Evolutionary conservation across 2,329 filamentous ascomycete genomes (phyloP), one percentile per base, ranked within the genome.

Genomic region (Colletotrichum magnum): DNA sequence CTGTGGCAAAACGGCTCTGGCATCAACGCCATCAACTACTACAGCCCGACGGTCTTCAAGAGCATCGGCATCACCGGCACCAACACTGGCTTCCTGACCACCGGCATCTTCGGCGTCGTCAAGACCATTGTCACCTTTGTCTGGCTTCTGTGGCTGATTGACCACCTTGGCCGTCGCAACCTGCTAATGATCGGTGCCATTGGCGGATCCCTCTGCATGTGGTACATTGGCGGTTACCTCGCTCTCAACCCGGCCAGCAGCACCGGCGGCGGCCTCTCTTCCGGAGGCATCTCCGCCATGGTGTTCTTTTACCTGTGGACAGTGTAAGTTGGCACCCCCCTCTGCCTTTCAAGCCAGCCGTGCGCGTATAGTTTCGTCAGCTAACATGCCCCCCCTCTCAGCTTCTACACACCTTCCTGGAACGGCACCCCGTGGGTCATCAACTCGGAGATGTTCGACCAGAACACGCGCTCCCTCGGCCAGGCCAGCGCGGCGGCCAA

Each of bases 11-110:
- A 95, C 74, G 90, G 90, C 58, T 86, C 83, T 3, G 45, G n/a
- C 2, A 94, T 94, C 82, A 94, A 94, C 73, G 92, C 92, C 21
- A 91, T 93, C 82, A 94, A 94, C 82, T 94, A 94, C 81, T 93
- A 92, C 79, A 86, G 83, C 1, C 91, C 92, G 0, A 91, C 88
- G 0, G 87, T 94, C 10, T 93, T 94, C 84, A 86, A 82, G 71
- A 82, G 79, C 52, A 80, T 86, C 58, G 84, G 84, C 5, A 79
- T 86, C 58, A 80, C 78, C 2, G 84, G 84, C 13, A 83, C 81
- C 56, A 82, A 81, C 73, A 82, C 80, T 0, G 76, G 79, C 45
- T 82, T 86, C 71, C 77, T 86, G 36, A 93, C 92, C 0, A 94
- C 92, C 0, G 93, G 93, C 26, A 89, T 94, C 71, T 94, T 93